Conservation (phyloP, 2,329 filamentous ascomycete species). For the Penicillium sp. region DNA sequence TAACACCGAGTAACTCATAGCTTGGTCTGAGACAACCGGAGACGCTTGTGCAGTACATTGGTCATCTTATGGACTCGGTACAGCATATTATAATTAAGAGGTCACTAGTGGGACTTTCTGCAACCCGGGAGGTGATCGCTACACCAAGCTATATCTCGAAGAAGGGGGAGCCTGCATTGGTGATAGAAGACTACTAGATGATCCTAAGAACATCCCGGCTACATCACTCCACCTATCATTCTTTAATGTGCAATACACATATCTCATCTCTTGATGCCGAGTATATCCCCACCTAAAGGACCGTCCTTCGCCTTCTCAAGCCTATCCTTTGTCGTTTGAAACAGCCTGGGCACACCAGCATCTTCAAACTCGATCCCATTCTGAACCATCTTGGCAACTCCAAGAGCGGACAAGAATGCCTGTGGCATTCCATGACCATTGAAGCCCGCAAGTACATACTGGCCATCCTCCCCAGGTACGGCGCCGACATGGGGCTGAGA, state of each 20-base stretch:
- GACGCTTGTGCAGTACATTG: background rate
- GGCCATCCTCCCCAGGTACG: conserved; percentile 42
- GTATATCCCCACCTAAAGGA: background rate
- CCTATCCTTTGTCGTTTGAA: conserved; percentile 22
- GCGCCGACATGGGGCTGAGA: conserved; percentile 54
- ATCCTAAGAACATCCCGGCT: background rate
- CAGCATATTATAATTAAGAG: background rate
- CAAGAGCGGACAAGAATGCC: conserved; percentile 54
- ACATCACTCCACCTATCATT: background rate
- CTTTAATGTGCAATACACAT: background rate
- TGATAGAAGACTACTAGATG: background rate
- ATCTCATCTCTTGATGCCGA: background rate
- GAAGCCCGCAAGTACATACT: conserved; percentile 61
- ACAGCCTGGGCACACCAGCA: conserved; percentile 32
- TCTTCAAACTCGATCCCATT: conserved; percentile 27
- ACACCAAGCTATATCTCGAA: background rate
- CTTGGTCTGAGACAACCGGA: background rate
- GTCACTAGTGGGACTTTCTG: too few relatives aligned
- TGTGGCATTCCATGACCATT: conserved; percentile 69
- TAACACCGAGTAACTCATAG: background rate
- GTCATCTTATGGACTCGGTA: background rate
- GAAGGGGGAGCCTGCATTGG: background rate
- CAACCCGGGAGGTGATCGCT: background rate
- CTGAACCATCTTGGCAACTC: conserved; percentile 56
- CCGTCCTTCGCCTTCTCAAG: background rate